Conservation (phyloP, 805 yeast species). For the Cyberlindnera sargentensis region DNA sequence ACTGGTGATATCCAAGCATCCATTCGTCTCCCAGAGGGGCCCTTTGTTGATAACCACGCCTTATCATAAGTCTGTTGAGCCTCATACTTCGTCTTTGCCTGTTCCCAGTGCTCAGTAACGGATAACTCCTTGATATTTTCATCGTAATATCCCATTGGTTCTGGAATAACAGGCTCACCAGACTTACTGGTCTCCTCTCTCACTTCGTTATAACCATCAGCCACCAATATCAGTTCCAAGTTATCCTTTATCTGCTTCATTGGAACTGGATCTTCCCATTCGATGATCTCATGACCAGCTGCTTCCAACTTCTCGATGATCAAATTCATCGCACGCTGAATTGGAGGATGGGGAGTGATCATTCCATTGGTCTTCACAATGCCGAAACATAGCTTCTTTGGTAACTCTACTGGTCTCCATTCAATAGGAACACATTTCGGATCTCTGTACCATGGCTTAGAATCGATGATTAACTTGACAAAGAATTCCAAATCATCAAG, state of each 20-base stretch:
- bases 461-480: slow-evolving; percentile 24
- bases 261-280: slow-evolving; percentile 32
- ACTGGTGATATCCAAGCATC: slow-evolving; percentile 65
- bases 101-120: slow-evolving; percentile 36
- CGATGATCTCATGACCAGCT: slow-evolving; percentile 37
- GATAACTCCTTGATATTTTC: slow-evolving; percentile 35
- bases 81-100: slow-evolving; percentile 27
- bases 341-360: slow-evolving; percentile 47
- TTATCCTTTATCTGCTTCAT: slow-evolving; percentile 33
- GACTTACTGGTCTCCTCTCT: slow-evolving; percentile 42
- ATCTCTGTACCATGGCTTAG: slow-evolving; percentile 36
- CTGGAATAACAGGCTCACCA: slow-evolving; percentile 63
- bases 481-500: slow-evolving; percentile 29
- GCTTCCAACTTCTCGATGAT: slow-evolving; percentile 19
- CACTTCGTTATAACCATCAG: slow-evolving; percentile 62
- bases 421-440: slow-evolving; percentile 33
- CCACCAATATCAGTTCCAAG: slow-evolving; percentile 46
- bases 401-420: slow-evolving; percentile 29
- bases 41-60: slow-evolving; percentile 39
- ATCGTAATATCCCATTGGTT: slow-evolving; percentile 48
- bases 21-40: slow-evolving; percentile 40
- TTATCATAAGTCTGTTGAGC: slow-evolving; percentile 29
- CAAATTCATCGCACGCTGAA: slow-evolving; percentile 36
- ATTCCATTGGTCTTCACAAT: slow-evolving; percentile 30
- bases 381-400: slow-evolving; percentile 37